A percentile compares a stretch with the other conserved stretches of the same genome.
Conservation (phyloP, 441 rosid species). For the Euphorbia schlechtendalii region DNA sequence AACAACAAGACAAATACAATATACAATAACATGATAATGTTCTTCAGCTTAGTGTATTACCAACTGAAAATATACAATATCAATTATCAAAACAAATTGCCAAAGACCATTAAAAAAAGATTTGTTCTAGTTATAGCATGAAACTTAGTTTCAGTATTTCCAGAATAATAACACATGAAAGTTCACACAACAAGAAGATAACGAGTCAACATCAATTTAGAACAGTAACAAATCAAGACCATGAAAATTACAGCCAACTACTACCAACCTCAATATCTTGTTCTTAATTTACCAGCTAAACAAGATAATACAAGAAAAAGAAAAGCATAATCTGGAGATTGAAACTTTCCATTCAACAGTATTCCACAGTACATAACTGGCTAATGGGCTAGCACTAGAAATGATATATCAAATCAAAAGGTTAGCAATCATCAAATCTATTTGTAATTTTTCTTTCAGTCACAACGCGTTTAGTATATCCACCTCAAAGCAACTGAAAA, state of each 20-base stretch:
- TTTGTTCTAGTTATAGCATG: not conserved
- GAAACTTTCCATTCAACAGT: not conserved
- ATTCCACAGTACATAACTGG: not conserved
- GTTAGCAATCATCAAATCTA: not conserved
- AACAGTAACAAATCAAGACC: not conserved
- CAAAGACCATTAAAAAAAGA: not conserved
- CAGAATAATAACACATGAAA: not conserved
- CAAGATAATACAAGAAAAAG: too few species aligned
- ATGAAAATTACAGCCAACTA: not conserved
- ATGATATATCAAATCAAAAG: constrained; percentile 3
- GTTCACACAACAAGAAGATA: not conserved
- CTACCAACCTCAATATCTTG: not conserved
- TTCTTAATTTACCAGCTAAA: too few species aligned
- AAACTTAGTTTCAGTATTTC: not conserved
- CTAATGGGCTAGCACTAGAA: not conserved
- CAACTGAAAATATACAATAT: constrained; percentile 1
- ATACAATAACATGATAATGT: not conserved
- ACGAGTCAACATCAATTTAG: not conserved
- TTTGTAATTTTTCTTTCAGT: not conserved
- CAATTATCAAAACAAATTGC: constrained; percentile 2
- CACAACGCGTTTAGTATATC: not conserved
- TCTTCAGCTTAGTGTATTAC: constrained; percentile 8
- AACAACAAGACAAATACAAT: not conserved
- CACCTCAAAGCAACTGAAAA: constrained; percentile 2
- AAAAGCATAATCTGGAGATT: not conserved